These are phyloP conservation scores for Barbarea vulgaris DNA, from an alignment of 345 rosid genomes.

Conservation along the genomic window DNA sequence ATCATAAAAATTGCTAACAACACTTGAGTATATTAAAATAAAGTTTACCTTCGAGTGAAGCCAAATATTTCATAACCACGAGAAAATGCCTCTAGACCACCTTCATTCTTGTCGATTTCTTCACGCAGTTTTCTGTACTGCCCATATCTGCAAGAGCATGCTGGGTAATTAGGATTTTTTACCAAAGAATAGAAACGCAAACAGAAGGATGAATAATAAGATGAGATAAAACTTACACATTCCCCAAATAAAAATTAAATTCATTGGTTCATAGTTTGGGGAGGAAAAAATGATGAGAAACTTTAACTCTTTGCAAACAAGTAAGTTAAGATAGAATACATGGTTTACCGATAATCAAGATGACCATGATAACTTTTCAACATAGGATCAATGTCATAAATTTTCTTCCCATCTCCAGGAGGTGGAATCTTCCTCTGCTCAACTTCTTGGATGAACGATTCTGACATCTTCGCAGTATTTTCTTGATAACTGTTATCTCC, in stretches of 20 bases:
- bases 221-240: not conserved
- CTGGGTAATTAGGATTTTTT: not conserved
- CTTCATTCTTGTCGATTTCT: slow-evolving; percentile 77
- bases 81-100: slow-evolving; percentile 90
- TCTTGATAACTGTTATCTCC: slow-evolving; percentile 34
- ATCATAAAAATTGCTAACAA: not conserved
- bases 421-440: slow-evolving; percentile 55
- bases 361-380: slow-evolving; percentile 59
- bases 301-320: slow-evolving; percentile 13
- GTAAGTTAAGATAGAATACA: not conserved
- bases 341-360: slow-evolving; percentile 78
- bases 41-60: slow-evolving; percentile 68
- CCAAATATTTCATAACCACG: slow-evolving; percentile 94
- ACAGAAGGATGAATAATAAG: not conserved
- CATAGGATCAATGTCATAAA: slow-evolving; percentile 86
- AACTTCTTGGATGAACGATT: slow-evolving; percentile 35
- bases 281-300: slow-evolving; percentile 7
- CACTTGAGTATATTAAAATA: not conserved
- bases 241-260: not conserved
- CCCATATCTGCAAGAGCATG: slow-evolving; percentile 52
- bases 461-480: slow-evolving; percentile 35
- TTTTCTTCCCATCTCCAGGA: slow-evolving; percentile 76
- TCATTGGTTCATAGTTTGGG: not conserved
- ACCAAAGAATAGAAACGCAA: slow-evolving; percentile 18
- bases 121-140: slow-evolving; percentile 70